Percentiles rank a stretch among this genome's conserved stretches.
Evolutionary conservation across 805 yeast species (phyloP).

Genomic region (Hanseniaspora thailandica): DNA sequence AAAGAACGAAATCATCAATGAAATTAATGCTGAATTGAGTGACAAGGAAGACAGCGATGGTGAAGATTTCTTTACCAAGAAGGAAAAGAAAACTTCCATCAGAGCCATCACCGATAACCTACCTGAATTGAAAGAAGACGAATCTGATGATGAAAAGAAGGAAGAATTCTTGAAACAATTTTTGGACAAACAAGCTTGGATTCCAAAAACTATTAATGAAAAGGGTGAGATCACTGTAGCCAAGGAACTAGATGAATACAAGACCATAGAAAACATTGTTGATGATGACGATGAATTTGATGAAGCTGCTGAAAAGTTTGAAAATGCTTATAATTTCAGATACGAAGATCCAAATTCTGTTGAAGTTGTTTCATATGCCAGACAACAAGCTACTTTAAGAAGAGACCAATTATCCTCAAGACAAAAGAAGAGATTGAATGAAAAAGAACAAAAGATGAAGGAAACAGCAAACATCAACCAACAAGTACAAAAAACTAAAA

Average conservation of each 20-base stretch:
- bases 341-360: constrained; percentile 86
- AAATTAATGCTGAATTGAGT: constrained; percentile 41
- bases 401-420: constrained; percentile 63
- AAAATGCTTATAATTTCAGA: constrained; percentile 86
- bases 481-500: constrained; percentile 42
- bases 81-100: constrained; percentile 30
- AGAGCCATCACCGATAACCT: constrained; percentile 22
- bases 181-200: constrained; percentile 75
- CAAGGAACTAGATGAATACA: constrained; percentile 22
- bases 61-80: constrained; percentile 47
- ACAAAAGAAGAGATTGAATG: constrained; percentile 68
- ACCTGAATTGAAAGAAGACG: constrained; percentile 39
- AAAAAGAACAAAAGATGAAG: constrained; percentile 41
- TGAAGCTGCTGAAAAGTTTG: constrained; percentile 81
- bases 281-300: constrained; percentile 81
- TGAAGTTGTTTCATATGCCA: constrained; percentile 87
- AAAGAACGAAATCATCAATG: constrained; percentile 57
- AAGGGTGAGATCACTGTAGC: constrained; percentile 36
- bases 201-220: constrained; percentile 46
- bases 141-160: constrained; percentile 46
- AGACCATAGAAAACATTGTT: constrained; percentile 22
- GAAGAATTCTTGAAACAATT: constrained; percentile 64
- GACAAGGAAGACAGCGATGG: constrained; percentile 35
- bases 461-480: constrained; percentile 59
- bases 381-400: constrained; percentile 85